phyloP scores from a whole-genome alignment of 805 yeast genomes.

The Cephaloascus fragrans region DNA sequence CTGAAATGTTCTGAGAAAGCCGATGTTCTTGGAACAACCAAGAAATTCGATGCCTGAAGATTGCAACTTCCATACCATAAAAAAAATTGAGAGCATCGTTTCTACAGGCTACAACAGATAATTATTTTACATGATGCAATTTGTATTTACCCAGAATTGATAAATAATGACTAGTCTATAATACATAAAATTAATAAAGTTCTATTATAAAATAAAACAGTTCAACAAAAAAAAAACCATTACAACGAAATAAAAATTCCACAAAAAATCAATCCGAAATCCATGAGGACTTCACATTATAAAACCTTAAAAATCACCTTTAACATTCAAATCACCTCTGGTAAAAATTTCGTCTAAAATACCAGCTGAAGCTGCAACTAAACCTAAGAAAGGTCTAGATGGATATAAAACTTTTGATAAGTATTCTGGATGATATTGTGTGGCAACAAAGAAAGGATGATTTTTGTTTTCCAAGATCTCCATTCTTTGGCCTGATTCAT shows the following conservation, averaged over 20 bases:
- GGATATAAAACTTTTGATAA: slow-evolving; percentile 94
- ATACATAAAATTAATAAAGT: background rate
- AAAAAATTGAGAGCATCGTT: background rate
- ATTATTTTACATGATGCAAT: background rate
- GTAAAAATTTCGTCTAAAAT: slow-evolving; percentile 56
- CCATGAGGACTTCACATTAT: background rate
- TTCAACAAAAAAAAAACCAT: too few species aligned
- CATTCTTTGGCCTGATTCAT: slow-evolving; percentile 86
- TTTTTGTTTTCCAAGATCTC: slow-evolving; percentile 80
- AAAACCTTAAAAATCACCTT: slow-evolving; percentile 28
- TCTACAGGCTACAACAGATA: background rate
- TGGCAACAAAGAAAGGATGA: slow-evolving; percentile 88
- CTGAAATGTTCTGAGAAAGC: too few species aligned
- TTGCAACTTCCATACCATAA: too few species aligned
- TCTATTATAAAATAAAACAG: background rate
- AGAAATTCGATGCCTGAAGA: too few species aligned
- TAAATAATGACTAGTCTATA: background rate
- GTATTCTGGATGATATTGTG: slow-evolving; percentile 98
- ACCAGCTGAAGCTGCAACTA: slow-evolving; percentile 91
- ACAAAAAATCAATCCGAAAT: background rate
- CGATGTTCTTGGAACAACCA: too few species aligned
- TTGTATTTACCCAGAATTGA: background rate
- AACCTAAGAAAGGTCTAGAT: slow-evolving; percentile 91
- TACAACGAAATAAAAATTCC: background rate
- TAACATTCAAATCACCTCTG: slow-evolving; percentile 29